Percentiles rank a stretch among this genome's conserved stretches.
phyloP scores from a whole-genome alignment of 163 green algal genomes.

The Scenedesmus sp. region DNA sequence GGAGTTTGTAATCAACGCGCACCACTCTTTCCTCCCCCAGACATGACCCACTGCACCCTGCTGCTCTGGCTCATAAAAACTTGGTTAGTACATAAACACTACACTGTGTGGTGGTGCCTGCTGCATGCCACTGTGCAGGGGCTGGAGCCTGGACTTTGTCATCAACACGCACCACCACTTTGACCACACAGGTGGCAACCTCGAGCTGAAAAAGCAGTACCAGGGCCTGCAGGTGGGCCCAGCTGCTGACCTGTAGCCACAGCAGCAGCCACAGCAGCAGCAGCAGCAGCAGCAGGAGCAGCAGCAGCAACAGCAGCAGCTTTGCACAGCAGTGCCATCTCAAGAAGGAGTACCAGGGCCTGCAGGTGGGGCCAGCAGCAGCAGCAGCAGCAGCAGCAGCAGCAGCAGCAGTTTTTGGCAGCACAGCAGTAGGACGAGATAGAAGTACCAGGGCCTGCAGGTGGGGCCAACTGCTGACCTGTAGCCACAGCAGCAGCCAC shows the following conservation, averaged over 20 bases:
- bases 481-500: too few species aligned
- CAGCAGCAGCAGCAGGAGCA: background rate
- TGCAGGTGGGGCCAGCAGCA: background rate
- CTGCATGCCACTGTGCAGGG: constrained; percentile 53
- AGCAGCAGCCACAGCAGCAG: background rate
- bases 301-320: background rate
- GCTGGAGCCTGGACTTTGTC: constrained; percentile 85
- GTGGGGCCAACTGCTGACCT: too few species aligned
- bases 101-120: background rate
- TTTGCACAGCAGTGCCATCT: constrained; percentile 58
- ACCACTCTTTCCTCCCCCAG: too few species aligned
- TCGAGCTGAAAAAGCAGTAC: constrained; percentile 81
- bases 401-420: too few species aligned
- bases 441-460: too few species aligned
- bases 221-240: constrained; percentile 41
- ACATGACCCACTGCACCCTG: background rate
- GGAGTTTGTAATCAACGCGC: too few species aligned
- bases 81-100: background rate
- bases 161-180: constrained; percentile 97
- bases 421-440: too few species aligned
- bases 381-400: background rate
- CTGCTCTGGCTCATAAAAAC: background rate
- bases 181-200: constrained; percentile 91
- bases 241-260: background rate
- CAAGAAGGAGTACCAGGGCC: constrained; percentile 68